Conservation (phyloP, 805 yeast genomes). For the Candida sanyiensis region DNA sequence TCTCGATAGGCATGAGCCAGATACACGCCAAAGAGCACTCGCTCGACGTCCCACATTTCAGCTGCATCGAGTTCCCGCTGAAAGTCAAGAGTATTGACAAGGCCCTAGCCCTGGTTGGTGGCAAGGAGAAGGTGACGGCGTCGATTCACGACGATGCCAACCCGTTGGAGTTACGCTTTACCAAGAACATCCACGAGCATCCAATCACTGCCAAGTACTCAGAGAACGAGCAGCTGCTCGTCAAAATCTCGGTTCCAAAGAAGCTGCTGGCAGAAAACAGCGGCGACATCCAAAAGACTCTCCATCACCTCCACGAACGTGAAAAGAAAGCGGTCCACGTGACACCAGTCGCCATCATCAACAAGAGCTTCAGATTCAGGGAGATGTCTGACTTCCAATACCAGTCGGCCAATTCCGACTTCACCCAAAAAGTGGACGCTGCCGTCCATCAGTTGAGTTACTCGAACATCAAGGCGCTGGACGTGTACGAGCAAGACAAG, state of each 20-base stretch:
- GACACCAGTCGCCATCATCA: conserved; percentile 62
- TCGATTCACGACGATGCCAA: conserved; percentile 28
- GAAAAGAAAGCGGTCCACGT: conserved; percentile 36
- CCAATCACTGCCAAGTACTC: conserved; percentile 53
- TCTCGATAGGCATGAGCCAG: conserved; percentile 18
- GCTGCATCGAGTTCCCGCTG: conserved; percentile 76
- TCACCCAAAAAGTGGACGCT: conserved; percentile 34
- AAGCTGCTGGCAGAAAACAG: conserved; percentile 37
- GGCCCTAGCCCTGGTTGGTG: conserved; percentile 71
- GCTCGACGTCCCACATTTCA: conserved; percentile 66
- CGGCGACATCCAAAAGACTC: conserved; percentile 39
- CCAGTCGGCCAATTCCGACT: conserved; percentile 50
- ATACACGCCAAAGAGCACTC: conserved; percentile 48
- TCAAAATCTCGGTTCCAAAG: conserved; percentile 59
- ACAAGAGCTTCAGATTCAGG: conserved; percentile 68
- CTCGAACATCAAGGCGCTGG: conserved; percentile 34
- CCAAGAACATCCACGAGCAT: conserved; percentile 42
- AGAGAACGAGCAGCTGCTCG: conserved; percentile 49
- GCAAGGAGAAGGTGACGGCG: conserved; percentile 34
- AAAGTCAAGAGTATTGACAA: conserved; percentile 53
- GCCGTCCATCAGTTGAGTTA: conserved; percentile 41
- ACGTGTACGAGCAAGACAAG: conserved; percentile 28
- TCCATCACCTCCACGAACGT: conserved; percentile 26
- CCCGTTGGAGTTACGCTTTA: conserved; percentile 37
- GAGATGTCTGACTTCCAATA: conserved; percentile 87